Evolutionary conservation across 352 stramenopile species (phyloP).

Genomic region (Phytophthora colocasiae): DNA sequence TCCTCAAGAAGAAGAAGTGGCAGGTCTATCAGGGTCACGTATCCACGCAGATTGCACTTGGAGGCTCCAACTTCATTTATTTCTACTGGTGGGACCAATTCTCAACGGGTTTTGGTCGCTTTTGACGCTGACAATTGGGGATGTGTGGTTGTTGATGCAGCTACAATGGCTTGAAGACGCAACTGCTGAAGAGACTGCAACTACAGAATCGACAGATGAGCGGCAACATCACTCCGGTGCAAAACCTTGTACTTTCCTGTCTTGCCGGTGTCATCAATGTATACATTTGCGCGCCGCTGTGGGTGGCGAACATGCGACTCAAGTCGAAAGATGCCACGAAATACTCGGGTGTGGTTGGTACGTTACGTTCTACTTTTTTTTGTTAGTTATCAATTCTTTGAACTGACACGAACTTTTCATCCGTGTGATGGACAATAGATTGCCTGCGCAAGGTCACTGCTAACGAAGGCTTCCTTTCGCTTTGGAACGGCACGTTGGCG

Average conservation of each 20-base stretch:
- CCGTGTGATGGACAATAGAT: constrained; percentile 30
- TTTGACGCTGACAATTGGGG: background rate
- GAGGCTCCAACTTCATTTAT: constrained; percentile 89
- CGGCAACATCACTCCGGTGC: constrained; percentile 51
- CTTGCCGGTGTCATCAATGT: constrained; percentile 91
- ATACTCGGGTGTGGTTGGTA: constrained; percentile 53
- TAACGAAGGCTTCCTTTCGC: constrained; percentile 81
- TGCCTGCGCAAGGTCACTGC: constrained; percentile 62
- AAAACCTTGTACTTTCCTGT: constrained; percentile 68
- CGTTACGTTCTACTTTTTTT: background rate
- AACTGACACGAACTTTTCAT: constrained; percentile 10
- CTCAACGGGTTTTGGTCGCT: background rate
- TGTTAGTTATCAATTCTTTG: constrained; percentile 14
- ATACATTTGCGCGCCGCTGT: constrained; percentile 88
- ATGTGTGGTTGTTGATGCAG: constrained; percentile 19
- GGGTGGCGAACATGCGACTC: constrained; percentile 94
- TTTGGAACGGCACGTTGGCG: constrained; percentile 93
- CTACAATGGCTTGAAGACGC: constrained; percentile 74
- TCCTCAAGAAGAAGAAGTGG: constrained; percentile 73
- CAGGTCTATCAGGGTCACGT: constrained; percentile 81
- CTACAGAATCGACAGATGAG: constrained; percentile 37
- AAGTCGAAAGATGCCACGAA: constrained; percentile 85
- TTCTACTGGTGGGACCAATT: constrained; percentile 76
- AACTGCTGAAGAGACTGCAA: constrained; percentile 73
- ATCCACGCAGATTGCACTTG: constrained; percentile 78